Evolutionary conservation across 108 stramenopile genomes (phyloP).

Genomic region (Cylindrotheca closterium): DNA sequence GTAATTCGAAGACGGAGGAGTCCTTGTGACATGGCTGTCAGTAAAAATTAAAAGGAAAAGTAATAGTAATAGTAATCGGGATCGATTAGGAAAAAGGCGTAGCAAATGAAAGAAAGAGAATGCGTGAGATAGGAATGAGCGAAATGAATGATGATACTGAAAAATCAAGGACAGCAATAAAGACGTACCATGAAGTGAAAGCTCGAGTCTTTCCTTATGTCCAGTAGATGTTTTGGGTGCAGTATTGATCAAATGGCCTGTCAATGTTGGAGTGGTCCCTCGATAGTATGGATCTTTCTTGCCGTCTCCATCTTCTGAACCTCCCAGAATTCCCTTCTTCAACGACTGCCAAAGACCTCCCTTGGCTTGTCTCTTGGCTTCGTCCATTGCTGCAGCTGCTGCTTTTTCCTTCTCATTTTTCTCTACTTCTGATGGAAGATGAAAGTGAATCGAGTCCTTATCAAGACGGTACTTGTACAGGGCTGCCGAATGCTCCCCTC

Average conservation of each 20-base stretch:
- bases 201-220: conserved; percentile 56
- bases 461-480: conserved; percentile 65
- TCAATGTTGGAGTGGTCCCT: conserved; percentile 65
- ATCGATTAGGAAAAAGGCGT: too few species aligned
- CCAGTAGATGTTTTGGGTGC: conserved; percentile 54
- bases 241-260: conserved; percentile 58
- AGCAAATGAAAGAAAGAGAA: too few species aligned
- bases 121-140: too few species aligned
- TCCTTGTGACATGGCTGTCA: conserved; percentile 75
- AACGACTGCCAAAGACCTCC: conserved; percentile 45
- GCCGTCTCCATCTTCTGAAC: conserved; percentile 4
- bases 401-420: conserved; percentile 10
- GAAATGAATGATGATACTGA: too few species aligned
- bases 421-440: conserved; percentile 22
- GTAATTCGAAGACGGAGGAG: conserved; percentile 75
- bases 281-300: conserved; percentile 50
- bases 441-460: conserved; percentile 56
- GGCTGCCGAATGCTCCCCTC: conserved; percentile 47
- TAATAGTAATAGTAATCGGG: too few species aligned
- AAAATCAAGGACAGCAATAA: too few species aligned
- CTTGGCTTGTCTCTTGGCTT: conserved; percentile 3
- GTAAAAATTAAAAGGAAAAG: conserved; percentile 5
- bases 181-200: conserved; percentile 33
- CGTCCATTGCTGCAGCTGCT: neutral
- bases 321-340: conserved; percentile 41